Evolutionary conservation across 805 yeast species (phyloP).

Genomic region (Candida schatavii): DNA sequence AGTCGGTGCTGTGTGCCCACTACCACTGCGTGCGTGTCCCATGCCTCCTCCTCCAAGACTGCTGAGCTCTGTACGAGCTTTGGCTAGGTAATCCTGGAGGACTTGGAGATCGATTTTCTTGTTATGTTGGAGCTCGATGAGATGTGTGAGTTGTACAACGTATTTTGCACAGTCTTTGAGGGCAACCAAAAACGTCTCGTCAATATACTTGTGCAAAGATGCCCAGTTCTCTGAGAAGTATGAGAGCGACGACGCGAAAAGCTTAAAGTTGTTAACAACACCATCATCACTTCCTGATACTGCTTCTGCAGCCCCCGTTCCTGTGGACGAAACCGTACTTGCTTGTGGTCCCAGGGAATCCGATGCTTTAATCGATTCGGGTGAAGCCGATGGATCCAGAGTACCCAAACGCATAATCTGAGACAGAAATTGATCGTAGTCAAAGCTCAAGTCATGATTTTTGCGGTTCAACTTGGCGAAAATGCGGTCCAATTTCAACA

Average conservation of each 20-base stretch:
- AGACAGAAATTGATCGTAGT: conserved; percentile 65
- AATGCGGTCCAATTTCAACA: conserved; percentile 73
- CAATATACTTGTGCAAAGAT: conserved; percentile 49
- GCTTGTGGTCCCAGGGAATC: not conserved
- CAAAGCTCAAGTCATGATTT: conserved; percentile 69
- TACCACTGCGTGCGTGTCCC: conserved; percentile 7
- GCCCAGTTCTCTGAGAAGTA: conserved; percentile 40
- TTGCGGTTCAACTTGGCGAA: conserved; percentile 70
- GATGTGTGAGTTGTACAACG: conserved; percentile 42
- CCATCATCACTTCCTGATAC: not conserved
- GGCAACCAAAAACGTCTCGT: conserved; percentile 77
- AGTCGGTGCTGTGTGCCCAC: conserved; percentile 23
- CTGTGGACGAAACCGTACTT: not conserved
- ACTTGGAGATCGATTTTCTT: conserved; percentile 91
- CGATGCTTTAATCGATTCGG: no score
- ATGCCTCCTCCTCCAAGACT: conserved; percentile 15
- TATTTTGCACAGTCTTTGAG: conserved; percentile 85
- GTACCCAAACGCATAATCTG: conserved; percentile 69
- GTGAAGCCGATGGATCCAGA: no score
- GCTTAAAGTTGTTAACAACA: conserved; percentile 30
- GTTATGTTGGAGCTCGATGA: conserved; percentile 83
- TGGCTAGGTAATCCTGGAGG: conserved; percentile 70
- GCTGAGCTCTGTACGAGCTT: conserved; percentile 64
- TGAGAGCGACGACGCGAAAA: conserved; percentile 37
- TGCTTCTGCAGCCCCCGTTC: conserved; percentile 2